Evolutionary conservation across 1,284 basidiomycete species (phyloP).

Genomic region (Neolentinus lepideus): DNA sequence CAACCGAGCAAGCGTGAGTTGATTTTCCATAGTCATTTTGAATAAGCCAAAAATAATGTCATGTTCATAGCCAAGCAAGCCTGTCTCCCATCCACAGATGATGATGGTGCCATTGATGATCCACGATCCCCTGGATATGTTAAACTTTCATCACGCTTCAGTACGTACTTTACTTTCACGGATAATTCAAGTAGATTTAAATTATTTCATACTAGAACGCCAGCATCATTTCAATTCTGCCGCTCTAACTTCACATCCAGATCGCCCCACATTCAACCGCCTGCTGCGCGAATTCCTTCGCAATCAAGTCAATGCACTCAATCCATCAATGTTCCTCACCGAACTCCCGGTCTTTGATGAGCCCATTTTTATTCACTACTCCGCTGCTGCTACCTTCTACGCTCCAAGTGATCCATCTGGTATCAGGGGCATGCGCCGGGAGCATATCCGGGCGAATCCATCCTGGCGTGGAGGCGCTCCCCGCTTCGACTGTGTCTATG

Average conservation of each 20-base stretch:
- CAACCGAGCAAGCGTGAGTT: not conserved
- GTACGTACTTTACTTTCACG: not conserved
- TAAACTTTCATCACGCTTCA: not conserved
- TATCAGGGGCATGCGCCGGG: not conserved
- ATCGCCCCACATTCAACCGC: not conserved
- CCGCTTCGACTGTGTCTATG: not conserved
- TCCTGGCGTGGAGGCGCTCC: not conserved
- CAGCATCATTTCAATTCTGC: not conserved
- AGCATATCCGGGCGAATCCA: not conserved
- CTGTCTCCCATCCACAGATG: not conserved
- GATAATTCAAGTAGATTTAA: not conserved
- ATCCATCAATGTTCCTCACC: not conserved
- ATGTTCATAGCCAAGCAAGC: not conserved
- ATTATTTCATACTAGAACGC: not conserved
- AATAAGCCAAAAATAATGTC: not conserved
- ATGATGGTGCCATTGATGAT: not conserved
- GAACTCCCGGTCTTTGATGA: not conserved
- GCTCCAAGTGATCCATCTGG: not conserved
- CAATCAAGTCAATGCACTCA: too few relatives aligned
- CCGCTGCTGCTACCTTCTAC: constrained; percentile 1
- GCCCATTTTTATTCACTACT: not conserved
- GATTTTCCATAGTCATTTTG: not conserved
- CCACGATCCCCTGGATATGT: not conserved
- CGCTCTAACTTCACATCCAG: not conserved
- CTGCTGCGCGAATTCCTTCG: not conserved